phyloP scores from a whole-genome alignment of 352 stramenopile genomes.

The Poterioochromonas sp. region DNA sequence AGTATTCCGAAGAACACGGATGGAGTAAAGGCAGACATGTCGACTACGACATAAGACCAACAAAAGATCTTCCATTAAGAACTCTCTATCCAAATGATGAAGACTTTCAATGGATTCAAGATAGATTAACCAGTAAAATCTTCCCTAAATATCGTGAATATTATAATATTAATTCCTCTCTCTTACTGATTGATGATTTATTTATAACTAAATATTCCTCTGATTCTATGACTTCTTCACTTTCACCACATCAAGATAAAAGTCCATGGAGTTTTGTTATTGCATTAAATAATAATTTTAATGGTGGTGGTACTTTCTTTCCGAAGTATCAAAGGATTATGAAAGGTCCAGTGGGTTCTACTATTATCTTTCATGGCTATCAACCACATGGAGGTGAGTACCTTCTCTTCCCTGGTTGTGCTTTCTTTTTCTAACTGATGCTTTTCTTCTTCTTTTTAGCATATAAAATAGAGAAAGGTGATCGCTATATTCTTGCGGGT shows the following conservation, averaged over 20 bases:
- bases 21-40: slow-evolving; percentile 15
- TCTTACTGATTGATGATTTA: background rate
- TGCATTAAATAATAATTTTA: slow-evolving; percentile 21
- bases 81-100: background rate
- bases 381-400: slow-evolving; percentile 9
- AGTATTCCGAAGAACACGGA: background rate
- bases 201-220: slow-evolving; percentile 16
- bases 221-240: background rate
- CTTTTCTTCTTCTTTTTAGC: background rate
- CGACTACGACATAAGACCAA: background rate
- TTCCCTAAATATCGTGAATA: background rate
- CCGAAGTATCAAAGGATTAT: background rate
- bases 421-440: background rate
- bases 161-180: background rate
- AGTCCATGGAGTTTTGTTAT: slow-evolving; percentile 21
- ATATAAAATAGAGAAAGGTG: background rate
- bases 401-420: background rate
- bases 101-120: background rate
- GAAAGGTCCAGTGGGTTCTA: background rate
- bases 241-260: background rate
- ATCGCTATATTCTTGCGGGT: slow-evolving; percentile 12
- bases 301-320: slow-evolving; percentile 17
- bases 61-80: background rate
- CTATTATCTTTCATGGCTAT: background rate
- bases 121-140: background rate